Evolutionary conservation across 2,329 filamentous ascomycete species (phyloP).

Genomic region (Periconia sp.): DNA sequence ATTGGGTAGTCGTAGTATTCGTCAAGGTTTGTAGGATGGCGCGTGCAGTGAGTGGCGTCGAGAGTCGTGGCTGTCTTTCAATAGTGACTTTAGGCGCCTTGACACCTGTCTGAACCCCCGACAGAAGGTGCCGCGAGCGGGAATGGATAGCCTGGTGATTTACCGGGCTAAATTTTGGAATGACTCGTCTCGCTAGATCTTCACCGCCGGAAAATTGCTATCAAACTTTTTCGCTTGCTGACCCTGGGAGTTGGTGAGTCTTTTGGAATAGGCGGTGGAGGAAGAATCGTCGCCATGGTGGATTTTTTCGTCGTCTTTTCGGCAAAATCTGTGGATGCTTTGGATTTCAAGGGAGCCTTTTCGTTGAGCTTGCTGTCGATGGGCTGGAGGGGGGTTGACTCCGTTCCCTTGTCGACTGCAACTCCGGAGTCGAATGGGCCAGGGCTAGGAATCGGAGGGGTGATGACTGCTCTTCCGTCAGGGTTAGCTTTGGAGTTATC

Average conservation of each 20-base stretch:
- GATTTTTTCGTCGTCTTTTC: conserved; percentile 14
- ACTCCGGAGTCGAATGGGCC: conserved; percentile 44
- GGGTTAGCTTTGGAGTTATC: conserved; percentile 37
- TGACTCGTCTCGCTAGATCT: too few relatives aligned
- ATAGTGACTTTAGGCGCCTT: too few relatives aligned
- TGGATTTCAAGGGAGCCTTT: conserved; percentile 31
- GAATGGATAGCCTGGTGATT: too few relatives aligned
- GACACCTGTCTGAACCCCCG: too few relatives aligned
- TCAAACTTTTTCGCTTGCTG: conserved; percentile 55
- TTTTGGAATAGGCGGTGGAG: conserved; percentile 39
- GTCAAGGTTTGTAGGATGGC: too few relatives aligned
- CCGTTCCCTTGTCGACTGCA: conserved; percentile 34
- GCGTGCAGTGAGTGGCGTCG: too few relatives aligned
- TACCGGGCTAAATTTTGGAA: too few relatives aligned
- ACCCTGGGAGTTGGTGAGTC: conserved; percentile 42
- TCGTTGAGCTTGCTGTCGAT: conserved; percentile 25
- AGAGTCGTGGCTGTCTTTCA: too few relatives aligned
- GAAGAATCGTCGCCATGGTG: conserved; percentile 6
- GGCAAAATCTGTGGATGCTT: conserved; percentile 24
- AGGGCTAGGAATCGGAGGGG: conserved; percentile 41
- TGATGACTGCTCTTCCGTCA: conserved; percentile 30
- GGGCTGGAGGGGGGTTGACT: conserved; percentile 20
- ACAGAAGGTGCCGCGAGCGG: too few relatives aligned
- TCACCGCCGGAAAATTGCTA: conserved; percentile 50
- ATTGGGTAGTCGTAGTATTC: too few relatives aligned